phyloP scores from a whole-genome alignment of 192 early-diverging fungal genomes.

The Mortierella hygrophila region DNA sequence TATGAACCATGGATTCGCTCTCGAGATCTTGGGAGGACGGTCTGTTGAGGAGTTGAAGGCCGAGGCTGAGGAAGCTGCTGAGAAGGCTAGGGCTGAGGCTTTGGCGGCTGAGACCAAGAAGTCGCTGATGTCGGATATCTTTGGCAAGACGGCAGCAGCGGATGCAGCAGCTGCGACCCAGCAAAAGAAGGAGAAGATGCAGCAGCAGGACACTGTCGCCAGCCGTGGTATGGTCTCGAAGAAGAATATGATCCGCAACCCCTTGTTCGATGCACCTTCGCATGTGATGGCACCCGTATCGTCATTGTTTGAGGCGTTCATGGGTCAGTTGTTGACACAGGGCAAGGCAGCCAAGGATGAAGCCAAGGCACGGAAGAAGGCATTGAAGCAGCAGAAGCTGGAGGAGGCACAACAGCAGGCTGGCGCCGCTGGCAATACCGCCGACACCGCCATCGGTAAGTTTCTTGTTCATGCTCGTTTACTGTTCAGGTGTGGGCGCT shows the following conservation, averaged over 20 bases:
- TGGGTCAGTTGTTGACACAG: conserved; percentile 50
- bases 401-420: conserved; percentile 16
- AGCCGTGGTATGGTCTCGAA: conserved; percentile 53
- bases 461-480: background rate
- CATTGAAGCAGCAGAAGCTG: conserved; percentile 17
- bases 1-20: conserved; percentile 48
- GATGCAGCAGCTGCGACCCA: conserved; percentile 8
- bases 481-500: background rate
- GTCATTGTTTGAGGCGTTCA: conserved; percentile 65
- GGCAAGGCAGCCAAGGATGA: conserved; percentile 44
- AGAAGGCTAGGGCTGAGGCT: conserved; percentile 44
- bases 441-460: conserved; percentile 1
- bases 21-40: conserved; percentile 49
- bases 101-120: conserved; percentile 49
- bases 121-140: conserved; percentile 53
- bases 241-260: conserved; percentile 59
- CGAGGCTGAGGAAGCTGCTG: conserved; percentile 38
- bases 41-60: conserved; percentile 37
- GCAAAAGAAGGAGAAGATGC: conserved; percentile 26
- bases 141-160: conserved; percentile 13
- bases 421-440: background rate
- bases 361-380: conserved; percentile 33
- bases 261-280: conserved; percentile 63
- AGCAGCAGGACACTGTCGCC: conserved; percentile 19
- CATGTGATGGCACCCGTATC: conserved; percentile 69